phyloP scores from a whole-genome alignment of 2,329 filamentous ascomycete species.

The Alternaria panax region DNA sequence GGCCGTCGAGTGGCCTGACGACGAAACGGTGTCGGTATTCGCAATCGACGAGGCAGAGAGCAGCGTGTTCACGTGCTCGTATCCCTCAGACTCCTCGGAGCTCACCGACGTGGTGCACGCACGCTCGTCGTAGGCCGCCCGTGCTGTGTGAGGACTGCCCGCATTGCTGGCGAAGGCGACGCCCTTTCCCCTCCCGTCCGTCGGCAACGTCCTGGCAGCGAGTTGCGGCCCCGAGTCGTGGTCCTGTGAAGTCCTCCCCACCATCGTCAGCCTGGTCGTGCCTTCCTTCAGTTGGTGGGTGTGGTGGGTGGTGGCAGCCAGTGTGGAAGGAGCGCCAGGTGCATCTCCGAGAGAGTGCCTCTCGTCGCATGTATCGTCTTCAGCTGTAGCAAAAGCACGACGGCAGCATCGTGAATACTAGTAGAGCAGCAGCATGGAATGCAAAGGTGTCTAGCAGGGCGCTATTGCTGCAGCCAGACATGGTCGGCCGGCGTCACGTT shows the following conservation, averaged over 20 bases:
- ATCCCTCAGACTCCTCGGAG: slow-evolving; percentile 10
- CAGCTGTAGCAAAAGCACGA: slow-evolving; percentile 9
- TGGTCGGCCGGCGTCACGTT: slow-evolving; percentile 10
- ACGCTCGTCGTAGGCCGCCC: slow-evolving; percentile 5
- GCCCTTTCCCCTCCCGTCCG: slow-evolving; percentile 29
- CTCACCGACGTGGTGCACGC: slow-evolving; percentile 31
- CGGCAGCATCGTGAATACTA: slow-evolving; percentile 3
- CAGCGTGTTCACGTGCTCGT: slow-evolving; percentile 33
- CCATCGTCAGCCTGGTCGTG: slow-evolving; percentile 27
- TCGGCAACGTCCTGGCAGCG: slow-evolving; percentile 21
- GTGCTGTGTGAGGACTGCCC: slow-evolving; percentile 5
- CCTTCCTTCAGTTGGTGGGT: slow-evolving; percentile 1
- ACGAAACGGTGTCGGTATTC: slow-evolving; percentile 39
- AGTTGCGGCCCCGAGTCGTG: slow-evolving; percentile 16
- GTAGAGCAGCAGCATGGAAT: not conserved
- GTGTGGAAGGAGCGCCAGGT: slow-evolving; percentile 4
- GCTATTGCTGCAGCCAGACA: slow-evolving; percentile 15
- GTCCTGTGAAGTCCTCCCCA: slow-evolving; percentile 24
- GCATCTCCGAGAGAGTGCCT: slow-evolving; percentile 2
- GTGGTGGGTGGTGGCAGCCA: slow-evolving; percentile 5
- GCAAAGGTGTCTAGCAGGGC: slow-evolving; percentile 8
- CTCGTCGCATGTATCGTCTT: slow-evolving; percentile 1
- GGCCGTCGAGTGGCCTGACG: slow-evolving; percentile 43
- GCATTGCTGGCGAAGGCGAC: slow-evolving; percentile 32
- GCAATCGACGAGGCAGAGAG: slow-evolving; percentile 43